These are phyloP conservation scores for Sorghum bicolor DNA, from an alignment of 176 grass and related monocot genomes.

Conservation along the genomic window Sorghum_bicolor_NCBIv3 NC_012877.2:6175501-6176000, in stretches of 20 bases:
- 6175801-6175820: not conserved
- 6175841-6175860: not conserved
- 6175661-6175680: not conserved
- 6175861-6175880: not conserved
- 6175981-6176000: not conserved
- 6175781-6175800: not conserved
- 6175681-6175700: not conserved
- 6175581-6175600: too few species aligned
- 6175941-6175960: not conserved
- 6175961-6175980: not conserved
- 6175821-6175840: not conserved
- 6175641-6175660: not conserved
- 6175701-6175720: not conserved
- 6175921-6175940: not conserved
- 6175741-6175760: not conserved
- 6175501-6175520: not conserved
- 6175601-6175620: not conserved
- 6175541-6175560: not conserved
- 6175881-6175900: not conserved
- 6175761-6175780: not conserved
- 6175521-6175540: not conserved
- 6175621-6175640: not conserved
- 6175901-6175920: not conserved
- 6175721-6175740: not conserved
- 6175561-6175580: not conserved